phyloP scores from a whole-genome alignment of 192 early-diverging fungal genomes.

The Podila epicladia region DNA sequence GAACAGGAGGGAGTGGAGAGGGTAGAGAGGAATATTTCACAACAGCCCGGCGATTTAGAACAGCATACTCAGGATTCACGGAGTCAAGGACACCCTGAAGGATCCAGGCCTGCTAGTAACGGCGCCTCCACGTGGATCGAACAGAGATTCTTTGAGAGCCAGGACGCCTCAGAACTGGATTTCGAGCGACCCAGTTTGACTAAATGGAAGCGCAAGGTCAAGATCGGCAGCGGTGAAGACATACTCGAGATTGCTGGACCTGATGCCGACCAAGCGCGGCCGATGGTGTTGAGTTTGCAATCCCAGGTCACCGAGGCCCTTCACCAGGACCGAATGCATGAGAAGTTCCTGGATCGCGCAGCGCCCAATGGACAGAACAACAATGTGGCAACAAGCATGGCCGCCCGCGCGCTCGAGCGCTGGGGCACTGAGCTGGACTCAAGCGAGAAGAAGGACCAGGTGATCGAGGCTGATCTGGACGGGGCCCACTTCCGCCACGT shows the following conservation, averaged over 20 bases:
- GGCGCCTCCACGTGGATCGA: not conserved
- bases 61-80: not conserved
- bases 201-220: not conserved
- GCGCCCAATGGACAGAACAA: not conserved
- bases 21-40: not conserved
- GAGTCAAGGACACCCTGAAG: not conserved
- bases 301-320: not conserved
- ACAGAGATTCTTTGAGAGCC: not conserved
- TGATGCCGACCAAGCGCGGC: not conserved
- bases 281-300: not conserved
- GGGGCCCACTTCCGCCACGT: no score
- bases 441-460: no score
- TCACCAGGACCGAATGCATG: not conserved
- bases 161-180: not conserved
- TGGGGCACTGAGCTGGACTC: no score
- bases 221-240: not conserved
- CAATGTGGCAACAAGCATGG: not conserved
- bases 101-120: not conserved
- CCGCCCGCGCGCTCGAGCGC: no score
- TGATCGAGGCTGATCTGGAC: no score
- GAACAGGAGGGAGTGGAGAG: no score
- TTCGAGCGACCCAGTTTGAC: no score
- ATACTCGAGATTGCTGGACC: not conserved
- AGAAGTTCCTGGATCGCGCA: not conserved
- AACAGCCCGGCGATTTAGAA: not conserved